Percentiles rank a stretch among this genome's conserved stretches.
phyloP scores from a whole-genome alignment of 176 grass and related monocot genomes.

The Musa troglodytarum region DNA sequence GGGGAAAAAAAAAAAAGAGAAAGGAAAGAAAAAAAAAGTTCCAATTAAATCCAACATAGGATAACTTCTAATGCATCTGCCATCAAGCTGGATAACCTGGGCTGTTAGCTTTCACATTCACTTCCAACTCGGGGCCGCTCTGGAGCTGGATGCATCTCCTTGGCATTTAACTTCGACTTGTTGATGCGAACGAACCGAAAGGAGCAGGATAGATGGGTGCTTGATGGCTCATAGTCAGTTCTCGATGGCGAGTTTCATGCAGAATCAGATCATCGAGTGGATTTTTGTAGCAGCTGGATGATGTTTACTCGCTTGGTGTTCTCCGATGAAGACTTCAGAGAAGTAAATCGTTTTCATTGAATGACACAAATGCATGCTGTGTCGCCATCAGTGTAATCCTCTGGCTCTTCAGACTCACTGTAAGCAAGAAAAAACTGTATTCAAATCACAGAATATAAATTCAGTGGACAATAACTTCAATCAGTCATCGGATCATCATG shows the following conservation, averaged over 20 bases:
- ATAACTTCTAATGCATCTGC: too few species aligned
- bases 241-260: not conserved
- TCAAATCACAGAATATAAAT: not conserved
- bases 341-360: constrained; percentile 1
- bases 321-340: not conserved
- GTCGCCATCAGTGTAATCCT: constrained; percentile 1
- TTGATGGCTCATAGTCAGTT: not conserved
- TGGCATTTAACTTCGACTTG: not conserved
- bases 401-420: constrained; percentile 9
- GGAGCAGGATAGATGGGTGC: not conserved
- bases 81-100: too few species aligned
- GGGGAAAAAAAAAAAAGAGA: too few species aligned
- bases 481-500: not conserved
- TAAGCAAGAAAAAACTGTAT: not conserved
- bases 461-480: not conserved
- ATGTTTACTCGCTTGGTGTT: not conserved
- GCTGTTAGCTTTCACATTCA: too few species aligned
- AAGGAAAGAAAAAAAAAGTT: too few species aligned
- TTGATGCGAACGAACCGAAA: not conserved
- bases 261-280: not conserved
- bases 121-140: too few species aligned
- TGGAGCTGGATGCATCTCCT: not conserved
- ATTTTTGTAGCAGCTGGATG: not conserved
- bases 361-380: not conserved
- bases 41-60: too few species aligned